These are phyloP conservation scores for Exophiala viscosa DNA, from an alignment of 2,329 filamentous ascomycete genomes.

Conservation along the genomic window DNA sequence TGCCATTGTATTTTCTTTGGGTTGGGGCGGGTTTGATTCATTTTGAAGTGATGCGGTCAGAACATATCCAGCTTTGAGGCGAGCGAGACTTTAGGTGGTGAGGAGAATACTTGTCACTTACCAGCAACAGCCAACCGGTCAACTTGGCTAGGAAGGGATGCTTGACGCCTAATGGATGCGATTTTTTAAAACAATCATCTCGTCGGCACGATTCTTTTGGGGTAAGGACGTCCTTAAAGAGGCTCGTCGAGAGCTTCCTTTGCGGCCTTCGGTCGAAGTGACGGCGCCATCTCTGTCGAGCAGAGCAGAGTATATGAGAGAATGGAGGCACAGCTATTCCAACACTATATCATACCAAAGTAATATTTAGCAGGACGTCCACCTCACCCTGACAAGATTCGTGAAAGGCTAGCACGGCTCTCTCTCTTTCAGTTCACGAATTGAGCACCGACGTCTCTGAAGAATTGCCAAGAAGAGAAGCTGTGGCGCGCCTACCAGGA, in stretches of 20 bases:
- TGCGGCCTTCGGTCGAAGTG: slow-evolving; percentile 68
- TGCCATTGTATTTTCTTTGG: too few relatives aligned
- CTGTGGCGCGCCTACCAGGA: slow-evolving; percentile 47
- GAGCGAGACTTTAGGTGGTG: too few relatives aligned
- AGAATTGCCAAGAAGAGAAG: slow-evolving; percentile 82
- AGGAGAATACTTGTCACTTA: too few relatives aligned
- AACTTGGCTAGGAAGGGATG: too few relatives aligned
- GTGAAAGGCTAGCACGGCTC: slow-evolving; percentile 87
- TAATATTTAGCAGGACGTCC: slow-evolving; percentile 59
- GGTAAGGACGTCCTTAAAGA: slow-evolving; percentile 41
- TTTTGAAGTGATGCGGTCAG: too few relatives aligned
- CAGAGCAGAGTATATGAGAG: slow-evolving; percentile 57
- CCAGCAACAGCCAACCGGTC: too few relatives aligned
- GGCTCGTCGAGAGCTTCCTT: slow-evolving; percentile 84
- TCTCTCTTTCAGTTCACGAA: slow-evolving; percentile 90
- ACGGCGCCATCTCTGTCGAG: slow-evolving; percentile 66
- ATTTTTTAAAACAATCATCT: too few relatives aligned
- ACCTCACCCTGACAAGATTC: slow-evolving; percentile 69
- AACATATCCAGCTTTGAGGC: too few relatives aligned
- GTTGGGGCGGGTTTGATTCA: too few relatives aligned
- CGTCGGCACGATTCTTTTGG: too few relatives aligned
- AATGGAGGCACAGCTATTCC: slow-evolving; percentile 67
- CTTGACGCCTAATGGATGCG: too few relatives aligned
- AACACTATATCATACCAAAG: slow-evolving; percentile 79
- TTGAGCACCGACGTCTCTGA: slow-evolving; percentile 97